phyloP scores from a whole-genome alignment of 768 basidiomycete genomes.

The Suillus cothurnatus region DNA sequence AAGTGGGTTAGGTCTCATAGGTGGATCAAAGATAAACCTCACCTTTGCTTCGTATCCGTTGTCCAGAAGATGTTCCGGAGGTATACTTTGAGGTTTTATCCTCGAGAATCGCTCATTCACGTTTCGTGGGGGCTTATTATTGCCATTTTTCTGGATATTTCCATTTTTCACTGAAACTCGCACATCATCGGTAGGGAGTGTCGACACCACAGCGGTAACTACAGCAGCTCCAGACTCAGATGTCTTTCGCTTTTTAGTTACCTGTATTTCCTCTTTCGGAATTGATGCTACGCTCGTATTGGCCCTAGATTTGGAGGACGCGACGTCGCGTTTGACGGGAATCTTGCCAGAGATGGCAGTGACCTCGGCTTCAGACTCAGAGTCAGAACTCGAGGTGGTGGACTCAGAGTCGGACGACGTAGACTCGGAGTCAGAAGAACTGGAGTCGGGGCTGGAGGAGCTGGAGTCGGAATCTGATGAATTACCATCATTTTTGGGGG shows the following conservation, averaged over 20 bases:
- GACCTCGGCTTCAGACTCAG: conserved; percentile 3
- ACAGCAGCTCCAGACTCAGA: conserved; percentile 53
- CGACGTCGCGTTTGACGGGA: not conserved
- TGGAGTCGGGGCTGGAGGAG: not conserved
- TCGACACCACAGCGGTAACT: conserved; percentile 42
- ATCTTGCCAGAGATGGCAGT: conserved; percentile 12
- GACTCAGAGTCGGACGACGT: conserved; percentile 5
- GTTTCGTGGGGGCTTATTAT: conserved; percentile 35
- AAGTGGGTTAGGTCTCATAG: not conserved
- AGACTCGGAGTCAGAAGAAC: conserved; percentile 18
- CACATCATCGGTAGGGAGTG: conserved; percentile 5
- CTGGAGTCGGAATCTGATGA: not conserved
- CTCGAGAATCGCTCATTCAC: conserved; percentile 77
- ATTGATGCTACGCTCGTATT: conserved; percentile 12
- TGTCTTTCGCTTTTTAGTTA: conserved; percentile 64
- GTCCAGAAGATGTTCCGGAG: conserved; percentile 44
- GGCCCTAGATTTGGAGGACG: conserved; percentile 24
- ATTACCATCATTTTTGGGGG: not conserved
- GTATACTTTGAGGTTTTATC: conserved; percentile 66
- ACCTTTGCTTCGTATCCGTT: conserved; percentile 87
- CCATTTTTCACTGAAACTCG: conserved; percentile 3
- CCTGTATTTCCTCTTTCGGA: conserved; percentile 24
- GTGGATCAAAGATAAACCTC: conserved; percentile 21
- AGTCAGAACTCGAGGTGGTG: conserved; percentile 8
- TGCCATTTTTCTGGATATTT: conserved; percentile 12